phyloP scores from a whole-genome alignment of 129 eudicot genomes.

The Artemisia argyi region DNA sequence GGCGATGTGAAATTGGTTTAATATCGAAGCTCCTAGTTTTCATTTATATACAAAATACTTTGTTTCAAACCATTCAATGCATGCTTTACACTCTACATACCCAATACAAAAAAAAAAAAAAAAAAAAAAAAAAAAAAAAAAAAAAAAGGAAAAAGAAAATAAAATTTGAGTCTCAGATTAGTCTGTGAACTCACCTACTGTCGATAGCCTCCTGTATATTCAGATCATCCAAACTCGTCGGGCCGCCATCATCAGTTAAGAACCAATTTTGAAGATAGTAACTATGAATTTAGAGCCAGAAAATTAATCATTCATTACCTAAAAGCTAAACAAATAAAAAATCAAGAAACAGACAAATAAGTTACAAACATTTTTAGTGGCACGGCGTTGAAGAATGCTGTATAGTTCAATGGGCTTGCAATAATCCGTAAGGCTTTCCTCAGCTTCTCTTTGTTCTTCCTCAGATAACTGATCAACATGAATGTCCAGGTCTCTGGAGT shows the following conservation, averaged over 20 bases:
- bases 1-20: no score
- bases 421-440: slow-evolving; percentile 72
- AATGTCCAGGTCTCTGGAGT: slow-evolving; percentile 47
- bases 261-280: slow-evolving; percentile 12
- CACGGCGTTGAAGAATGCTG: slow-evolving; percentile 84
- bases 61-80: no score
- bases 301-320: background rate
- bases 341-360: background rate
- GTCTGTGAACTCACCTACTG: no score
- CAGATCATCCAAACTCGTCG: no score
- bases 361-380: slow-evolving; percentile 51
- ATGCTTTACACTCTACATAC: no score
- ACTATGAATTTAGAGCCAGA: slow-evolving; percentile 8
- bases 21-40: no score
- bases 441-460: slow-evolving; percentile 85
- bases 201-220: no score
- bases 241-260: slow-evolving; percentile 24
- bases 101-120: no score
- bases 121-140: no score
- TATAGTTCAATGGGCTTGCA: slow-evolving; percentile 93
- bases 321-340: background rate
- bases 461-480: slow-evolving; percentile 58
- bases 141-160: no score
- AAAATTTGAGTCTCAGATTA: no score
- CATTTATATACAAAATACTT: no score